Evolutionary conservation across 2,329 filamentous ascomycete genomes (phyloP), one percentile per base, ranked within the genome.

Genomic region (Sporothrix humicola): DNA sequence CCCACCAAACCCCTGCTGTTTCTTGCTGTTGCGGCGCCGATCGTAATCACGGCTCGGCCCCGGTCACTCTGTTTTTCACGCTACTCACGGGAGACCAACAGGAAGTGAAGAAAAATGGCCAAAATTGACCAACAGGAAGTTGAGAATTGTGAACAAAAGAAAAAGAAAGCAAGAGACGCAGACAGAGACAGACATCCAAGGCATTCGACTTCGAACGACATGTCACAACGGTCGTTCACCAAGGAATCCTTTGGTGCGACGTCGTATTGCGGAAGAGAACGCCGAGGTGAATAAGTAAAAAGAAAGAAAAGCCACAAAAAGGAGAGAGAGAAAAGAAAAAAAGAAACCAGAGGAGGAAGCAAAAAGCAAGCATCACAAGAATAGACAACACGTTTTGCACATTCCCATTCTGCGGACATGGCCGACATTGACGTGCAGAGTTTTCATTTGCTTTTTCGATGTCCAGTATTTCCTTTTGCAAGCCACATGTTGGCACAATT

Each of bases 21-120:
- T 37, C 31, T 37, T 37, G 4, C 31, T 37, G 31, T 37, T 37
- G 31, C 31, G 7, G 31, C 23, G 65, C 37, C 20, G 65, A 68
- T 68, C 65, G 44, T 26, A 68, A 68, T 68, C 23, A 68, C 65
- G 65, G 65, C 12, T 68, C 65, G 65, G 65, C 65, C 65, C 65
- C 65, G 65, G 65, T 50, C 58, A 63, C 31, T 63, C 31, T 63
- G 31, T 6, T 17, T n/a, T 63, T 44, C 31, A 63, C 59, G 58
- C 26, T 56, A 56, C 54, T 20, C 54, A 56, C 54, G 50, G 15
- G 3, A 17, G 52, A 20, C 17, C 31, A 20, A 54, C 52, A 31
- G 17, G 26, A 61, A 5, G 1, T n/a, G 23, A 26, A 26, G 23
- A 26, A 26, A 26, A 26, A 1, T 26, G 23, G 54, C 8, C n/a